These are phyloP conservation scores for Penicillium brevicompactum DNA, from an alignment of 2,329 filamentous ascomycete species.

Conservation along the genomic window DNA sequence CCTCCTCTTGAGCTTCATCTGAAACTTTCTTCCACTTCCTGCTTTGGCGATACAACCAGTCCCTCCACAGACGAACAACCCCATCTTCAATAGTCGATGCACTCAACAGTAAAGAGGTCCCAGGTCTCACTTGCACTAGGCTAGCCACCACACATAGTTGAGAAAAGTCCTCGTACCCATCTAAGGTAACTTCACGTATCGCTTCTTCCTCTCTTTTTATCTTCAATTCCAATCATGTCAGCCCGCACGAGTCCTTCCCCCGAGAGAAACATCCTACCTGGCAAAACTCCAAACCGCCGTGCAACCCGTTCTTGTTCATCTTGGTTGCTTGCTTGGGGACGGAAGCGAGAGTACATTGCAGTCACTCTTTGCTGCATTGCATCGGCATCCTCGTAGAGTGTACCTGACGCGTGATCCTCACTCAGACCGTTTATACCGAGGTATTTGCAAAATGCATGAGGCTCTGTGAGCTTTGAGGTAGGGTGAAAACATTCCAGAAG, in stretches of 20 bases:
- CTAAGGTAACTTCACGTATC: conserved; percentile 64
- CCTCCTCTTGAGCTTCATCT: conserved; percentile 13
- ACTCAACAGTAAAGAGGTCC: conserved; percentile 63
- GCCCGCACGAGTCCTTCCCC: conserved; percentile 4
- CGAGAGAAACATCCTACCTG: conserved; percentile 15
- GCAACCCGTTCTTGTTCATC: conserved; percentile 10
- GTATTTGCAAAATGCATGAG: conserved; percentile 69
- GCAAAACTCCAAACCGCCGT: conserved; percentile 2
- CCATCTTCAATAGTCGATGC: conserved; percentile 68
- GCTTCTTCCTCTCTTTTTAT: conserved; percentile 37
- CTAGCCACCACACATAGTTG: conserved; percentile 71
- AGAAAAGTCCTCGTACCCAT: conserved; percentile 71
- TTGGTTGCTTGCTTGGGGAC: conserved; percentile 62
- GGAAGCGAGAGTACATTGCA: conserved; percentile 70
- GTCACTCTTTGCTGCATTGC: conserved; percentile 45
- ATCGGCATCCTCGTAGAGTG: conserved; percentile 36
- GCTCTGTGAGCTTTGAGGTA: conserved; percentile 66
- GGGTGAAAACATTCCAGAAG: conserved; percentile 81
- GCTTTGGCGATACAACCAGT: conserved; percentile 64
- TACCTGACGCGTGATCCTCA: conserved; percentile 42
- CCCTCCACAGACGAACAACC: conserved; percentile 69
- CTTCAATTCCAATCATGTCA: conserved; percentile 12
- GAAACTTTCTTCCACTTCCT: not conserved
- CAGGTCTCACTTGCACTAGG: conserved; percentile 66
- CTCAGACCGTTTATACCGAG: conserved; percentile 65